These are phyloP conservation scores for Pavlovales sp. DNA, from an alignment of 208 protist genomes.

Conservation along the genomic window DNA sequence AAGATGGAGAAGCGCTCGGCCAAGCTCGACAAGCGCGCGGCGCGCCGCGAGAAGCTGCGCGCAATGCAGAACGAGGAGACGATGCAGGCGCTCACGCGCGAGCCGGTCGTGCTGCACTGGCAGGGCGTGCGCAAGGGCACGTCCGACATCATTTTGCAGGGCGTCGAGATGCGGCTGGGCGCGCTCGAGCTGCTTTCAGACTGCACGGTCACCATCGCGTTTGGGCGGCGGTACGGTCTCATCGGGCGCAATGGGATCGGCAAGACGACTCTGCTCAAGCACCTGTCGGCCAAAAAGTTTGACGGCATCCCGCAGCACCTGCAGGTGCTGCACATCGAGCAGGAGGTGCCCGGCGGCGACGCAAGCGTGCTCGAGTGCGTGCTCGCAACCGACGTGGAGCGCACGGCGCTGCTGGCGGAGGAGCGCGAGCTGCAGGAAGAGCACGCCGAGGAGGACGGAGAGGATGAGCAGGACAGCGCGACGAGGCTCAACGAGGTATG, in stretches of 20 bases:
- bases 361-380: conserved; percentile 76
- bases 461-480: conserved; percentile 59
- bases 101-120: conserved; percentile 37
- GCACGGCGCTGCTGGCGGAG: conserved; percentile 77
- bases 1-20: not conserved
- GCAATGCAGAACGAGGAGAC: not conserved
- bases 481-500: conserved; percentile 72
- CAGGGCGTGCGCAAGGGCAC: not conserved
- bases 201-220: not conserved
- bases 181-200: not conserved
- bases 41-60: not conserved
- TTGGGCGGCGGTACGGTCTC: conserved; percentile 31
- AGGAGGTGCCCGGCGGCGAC: conserved; percentile 81
- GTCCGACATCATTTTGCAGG: conserved; percentile 14
- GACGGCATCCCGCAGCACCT: conserved; percentile 87
- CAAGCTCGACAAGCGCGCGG: conserved; percentile 13
- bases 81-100: conserved; percentile 9
- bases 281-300: conserved; percentile 62
- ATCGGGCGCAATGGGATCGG: conserved; percentile 67
- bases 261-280: conserved; percentile 83
- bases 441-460: conserved; percentile 50
- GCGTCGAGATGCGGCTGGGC: not conserved
- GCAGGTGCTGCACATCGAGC: conserved; percentile 94
- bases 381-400: conserved; percentile 81
- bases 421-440: conserved; percentile 56